Percentiles rank a stretch among this genome's conserved stretches.
phyloP scores from a whole-genome alignment of 768 basidiomycete genomes.

The Lepiota brunneoincarnata region DNA sequence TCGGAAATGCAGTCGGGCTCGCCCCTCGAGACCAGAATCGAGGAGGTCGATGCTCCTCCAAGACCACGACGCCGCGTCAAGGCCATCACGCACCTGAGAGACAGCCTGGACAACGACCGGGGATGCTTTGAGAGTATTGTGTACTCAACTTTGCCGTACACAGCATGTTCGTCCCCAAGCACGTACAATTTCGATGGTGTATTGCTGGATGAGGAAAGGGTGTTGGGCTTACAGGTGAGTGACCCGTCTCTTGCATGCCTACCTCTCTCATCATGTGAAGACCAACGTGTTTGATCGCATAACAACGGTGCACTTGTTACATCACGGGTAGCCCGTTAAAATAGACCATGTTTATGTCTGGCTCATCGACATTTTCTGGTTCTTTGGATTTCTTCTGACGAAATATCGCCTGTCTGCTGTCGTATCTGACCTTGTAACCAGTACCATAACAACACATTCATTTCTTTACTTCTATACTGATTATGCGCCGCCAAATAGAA shows the following conservation, averaged over 20 bases:
- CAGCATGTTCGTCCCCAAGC: conserved; percentile 13
- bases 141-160: conserved; percentile 23
- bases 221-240: conserved; percentile 34
- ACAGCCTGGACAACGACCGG: conserved; percentile 5
- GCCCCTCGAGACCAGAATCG: background rate
- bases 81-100: background rate
- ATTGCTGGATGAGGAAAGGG: conserved; percentile 39
- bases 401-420: too few relatives aligned
- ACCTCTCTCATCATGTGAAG: background rate
- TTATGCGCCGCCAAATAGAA: too few relatives aligned
- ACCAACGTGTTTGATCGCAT: background rate
- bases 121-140: conserved; percentile 13
- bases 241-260: background rate
- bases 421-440: too few relatives aligned
- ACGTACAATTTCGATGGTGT: conserved; percentile 26
- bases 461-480: too few relatives aligned
- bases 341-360: too few relatives aligned
- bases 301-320: background rate
- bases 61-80: background rate
- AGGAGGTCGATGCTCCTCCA: background rate
- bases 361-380: too few relatives aligned
- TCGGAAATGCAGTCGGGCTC: background rate
- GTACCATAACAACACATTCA: too few relatives aligned
- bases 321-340: background rate
- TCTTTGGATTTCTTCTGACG: background rate